Evolutionary conservation across 805 yeast genomes (phyloP).

Genomic region (Metschnikowia corniflorae): DNA sequence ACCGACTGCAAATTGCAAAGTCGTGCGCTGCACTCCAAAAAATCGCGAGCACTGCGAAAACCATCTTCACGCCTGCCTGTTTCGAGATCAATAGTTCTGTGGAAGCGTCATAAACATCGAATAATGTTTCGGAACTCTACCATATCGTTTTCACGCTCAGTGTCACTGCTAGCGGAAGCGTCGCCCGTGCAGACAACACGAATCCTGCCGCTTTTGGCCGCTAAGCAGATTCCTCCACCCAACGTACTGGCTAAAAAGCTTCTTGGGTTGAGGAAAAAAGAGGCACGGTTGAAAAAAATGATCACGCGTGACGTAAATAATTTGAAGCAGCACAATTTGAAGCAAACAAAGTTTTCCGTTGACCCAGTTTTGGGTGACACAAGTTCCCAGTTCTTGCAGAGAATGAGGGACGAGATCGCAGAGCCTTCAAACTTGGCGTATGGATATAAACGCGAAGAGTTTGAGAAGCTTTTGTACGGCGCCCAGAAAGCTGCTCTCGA

Average conservation of each 20-base stretch:
- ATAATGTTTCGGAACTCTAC: slow-evolving; percentile 12
- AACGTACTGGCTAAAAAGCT: slow-evolving; percentile 32
- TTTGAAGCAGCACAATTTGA: slow-evolving; percentile 36
- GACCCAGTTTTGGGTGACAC: slow-evolving; percentile 86
- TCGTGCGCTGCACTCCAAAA: slow-evolving; percentile 1
- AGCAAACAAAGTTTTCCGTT: slow-evolving; percentile 35
- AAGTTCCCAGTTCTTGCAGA: slow-evolving; percentile 60
- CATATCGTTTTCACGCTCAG: slow-evolving; percentile 8
- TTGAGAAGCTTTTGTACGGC: slow-evolving; percentile 73
- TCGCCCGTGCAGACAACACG: slow-evolving; percentile 4
- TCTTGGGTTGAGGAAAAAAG: slow-evolving; percentile 36
- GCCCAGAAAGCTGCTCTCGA: slow-evolving; percentile 62
- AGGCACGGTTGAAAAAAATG: slow-evolving; percentile 38
- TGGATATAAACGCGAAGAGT: slow-evolving; percentile 58
- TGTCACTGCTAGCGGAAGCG: slow-evolving; percentile 8
- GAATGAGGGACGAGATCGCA: slow-evolving; percentile 61
- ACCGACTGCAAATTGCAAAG: too few relatives aligned
- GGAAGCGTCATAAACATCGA: not conserved
- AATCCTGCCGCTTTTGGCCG: slow-evolving; percentile 24
- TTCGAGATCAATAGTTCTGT: too few relatives aligned
- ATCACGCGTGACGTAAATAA: slow-evolving; percentile 36
- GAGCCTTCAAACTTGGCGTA: slow-evolving; percentile 64
- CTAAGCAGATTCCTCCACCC: slow-evolving; percentile 34
- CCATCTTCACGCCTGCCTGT: not conserved
- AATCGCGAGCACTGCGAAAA: slow-evolving; percentile 1